Evolutionary conservation across 768 basidiomycete genomes (phyloP).

Genomic region (Lentinula boryana): DNA sequence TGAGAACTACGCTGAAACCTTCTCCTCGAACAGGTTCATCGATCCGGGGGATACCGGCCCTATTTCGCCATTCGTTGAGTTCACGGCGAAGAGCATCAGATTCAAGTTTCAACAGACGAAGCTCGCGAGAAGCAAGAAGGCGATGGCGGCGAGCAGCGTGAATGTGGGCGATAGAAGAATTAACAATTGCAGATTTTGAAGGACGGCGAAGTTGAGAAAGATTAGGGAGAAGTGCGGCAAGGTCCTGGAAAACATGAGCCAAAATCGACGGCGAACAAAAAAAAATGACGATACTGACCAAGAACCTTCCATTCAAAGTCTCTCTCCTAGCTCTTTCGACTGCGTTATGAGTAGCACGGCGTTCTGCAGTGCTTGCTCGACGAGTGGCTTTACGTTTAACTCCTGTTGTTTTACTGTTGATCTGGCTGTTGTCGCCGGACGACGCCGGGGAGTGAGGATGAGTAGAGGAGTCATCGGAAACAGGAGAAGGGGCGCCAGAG

Average conservation of each 20-base stretch:
- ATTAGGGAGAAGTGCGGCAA: constrained; percentile 87
- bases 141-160: constrained; percentile 79
- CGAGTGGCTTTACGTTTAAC: constrained; percentile 77
- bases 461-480: constrained; percentile 36
- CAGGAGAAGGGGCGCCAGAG: constrained; percentile 30
- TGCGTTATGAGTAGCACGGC: constrained; percentile 94
- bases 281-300: constrained; percentile 42
- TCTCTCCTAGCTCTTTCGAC: constrained; percentile 92
- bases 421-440: constrained; percentile 15
- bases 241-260: constrained; percentile 45
- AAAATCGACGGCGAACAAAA: constrained; percentile 1
- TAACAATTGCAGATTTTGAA: constrained; percentile 95
- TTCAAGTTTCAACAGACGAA: constrained; percentile 74
- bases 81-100: constrained; percentile 84
- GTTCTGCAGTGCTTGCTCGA: constrained; percentile 94
- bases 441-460: constrained; percentile 42
- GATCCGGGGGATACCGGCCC: constrained; percentile 60
- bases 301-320: constrained; percentile 87
- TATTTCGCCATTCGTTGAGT: constrained; percentile 89
- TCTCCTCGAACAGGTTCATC: constrained; percentile 72
- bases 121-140: constrained; percentile 73
- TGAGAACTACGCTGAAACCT: constrained; percentile 66
- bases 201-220: constrained; percentile 89
- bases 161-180: constrained; percentile 88
- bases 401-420: constrained; percentile 15